A percentile compares a stretch with the other conserved stretches of the same genome.
These are phyloP conservation scores for Epichloe sibirici DNA, from an alignment of 2,329 filamentous ascomycete species.

Conservation along the genomic window DNA sequence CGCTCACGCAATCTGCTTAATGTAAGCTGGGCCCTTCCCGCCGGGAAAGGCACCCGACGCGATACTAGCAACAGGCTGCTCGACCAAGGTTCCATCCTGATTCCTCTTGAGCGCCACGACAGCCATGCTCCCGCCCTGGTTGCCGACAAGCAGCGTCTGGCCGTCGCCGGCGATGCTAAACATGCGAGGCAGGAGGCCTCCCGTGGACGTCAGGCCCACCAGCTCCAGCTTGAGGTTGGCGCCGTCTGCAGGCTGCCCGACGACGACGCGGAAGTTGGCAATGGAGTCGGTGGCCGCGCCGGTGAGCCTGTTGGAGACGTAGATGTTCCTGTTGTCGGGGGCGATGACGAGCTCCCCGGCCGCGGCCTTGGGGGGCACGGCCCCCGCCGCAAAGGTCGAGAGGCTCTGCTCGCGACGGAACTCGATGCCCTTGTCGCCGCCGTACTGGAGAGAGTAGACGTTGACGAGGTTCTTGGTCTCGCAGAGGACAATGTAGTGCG, in stretches of 20 bases:
- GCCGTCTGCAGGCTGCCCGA: neutral
- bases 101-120: conserved; percentile 24
- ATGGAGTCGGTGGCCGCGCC: conserved; percentile 34
- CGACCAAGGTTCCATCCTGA: conserved; percentile 17
- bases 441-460: conserved; percentile 30
- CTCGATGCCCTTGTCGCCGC: conserved; percentile 18
- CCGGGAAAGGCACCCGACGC: conserved; percentile 12
- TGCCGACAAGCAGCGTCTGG: conserved; percentile 33
- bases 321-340: conserved; percentile 30
- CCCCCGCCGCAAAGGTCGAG: conserved; percentile 28
- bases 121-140: conserved; percentile 29
- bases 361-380: conserved; percentile 23
- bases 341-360: conserved; percentile 34
- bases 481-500: conserved; percentile 35
- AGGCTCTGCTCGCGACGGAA: conserved; percentile 26
- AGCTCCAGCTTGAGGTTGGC: conserved; percentile 16
- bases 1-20: conserved; percentile 14
- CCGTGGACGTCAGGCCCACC: conserved; percentile 20
- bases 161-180: conserved; percentile 26
- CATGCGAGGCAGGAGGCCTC: conserved; percentile 32
- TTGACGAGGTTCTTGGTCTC: conserved; percentile 33
- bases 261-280: conserved; percentile 29
- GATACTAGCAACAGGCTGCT: conserved; percentile 16
- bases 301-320: conserved; percentile 38
- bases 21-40: conserved; percentile 17